Evolutionary conservation across 768 basidiomycete genomes (phyloP).

Genomic region (Leucogyrophana mollusca): DNA sequence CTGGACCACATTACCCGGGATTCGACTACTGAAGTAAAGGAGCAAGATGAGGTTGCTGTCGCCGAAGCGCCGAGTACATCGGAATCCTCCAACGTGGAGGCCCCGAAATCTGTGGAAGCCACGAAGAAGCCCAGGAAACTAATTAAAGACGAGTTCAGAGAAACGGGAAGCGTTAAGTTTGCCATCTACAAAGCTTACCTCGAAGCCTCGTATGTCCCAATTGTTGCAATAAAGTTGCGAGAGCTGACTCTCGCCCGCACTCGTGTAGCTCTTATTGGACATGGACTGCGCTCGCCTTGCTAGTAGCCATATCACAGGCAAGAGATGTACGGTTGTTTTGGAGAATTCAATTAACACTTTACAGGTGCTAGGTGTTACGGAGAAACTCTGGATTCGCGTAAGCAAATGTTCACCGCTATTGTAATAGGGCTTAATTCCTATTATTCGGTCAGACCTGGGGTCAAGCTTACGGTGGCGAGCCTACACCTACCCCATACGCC

Average conservation of each 20-base stretch:
- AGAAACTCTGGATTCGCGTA: conserved; percentile 31
- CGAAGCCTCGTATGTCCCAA: conserved; percentile 53
- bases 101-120: background rate
- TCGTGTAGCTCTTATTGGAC: conserved; percentile 30
- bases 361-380: conserved; percentile 23
- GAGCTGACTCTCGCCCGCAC: background rate
- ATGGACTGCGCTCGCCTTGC: conserved; percentile 17
- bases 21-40: conserved; percentile 44
- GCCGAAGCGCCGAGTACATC: conserved; percentile 12
- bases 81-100: background rate
- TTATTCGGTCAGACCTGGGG: conserved; percentile 24
- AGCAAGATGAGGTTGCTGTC: conserved; percentile 37
- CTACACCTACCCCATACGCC: conserved; percentile 6
- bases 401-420: background rate
- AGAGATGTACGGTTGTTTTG: no score
- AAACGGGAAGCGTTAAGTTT: conserved; percentile 83
- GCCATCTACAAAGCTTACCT: conserved; percentile 65
- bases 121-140: conserved; percentile 69
- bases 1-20: conserved; percentile 61
- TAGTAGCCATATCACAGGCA: conserved; percentile 15
- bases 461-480: conserved; percentile 14
- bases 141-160: conserved; percentile 79
- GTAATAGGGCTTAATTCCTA: background rate
- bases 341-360: no score
- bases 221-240: background rate